Base-by-base conservation (phyloP, 768 basidiomycete genomes). In the Solioccasus polychromus region DNA sequence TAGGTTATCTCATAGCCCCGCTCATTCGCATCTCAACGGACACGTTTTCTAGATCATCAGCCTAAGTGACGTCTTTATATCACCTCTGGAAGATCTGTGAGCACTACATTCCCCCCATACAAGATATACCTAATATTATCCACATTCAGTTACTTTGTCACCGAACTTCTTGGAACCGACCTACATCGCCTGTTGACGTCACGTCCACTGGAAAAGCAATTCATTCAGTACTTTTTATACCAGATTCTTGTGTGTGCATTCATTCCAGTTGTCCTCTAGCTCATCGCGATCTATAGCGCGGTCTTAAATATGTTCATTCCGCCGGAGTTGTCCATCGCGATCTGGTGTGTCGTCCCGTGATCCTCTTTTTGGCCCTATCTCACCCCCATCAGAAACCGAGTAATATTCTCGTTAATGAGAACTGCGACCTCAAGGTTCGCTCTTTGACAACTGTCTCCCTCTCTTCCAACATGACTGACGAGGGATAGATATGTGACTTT, bases 201-300 rank as follows among this genome's bases (percentile, higher is more conserved):
- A 23, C 78, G 96, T 35, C 96, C 96, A 11, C 75, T 99, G 59
- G 96, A 99, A 73, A 98, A 99, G 74, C 96, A 99, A 66, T 99
- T 99, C 69, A 98, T 98, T 47, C 96, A 99, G 64, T 99, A 99
- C 68, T 99, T 99, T 76, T 74, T 99, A 22, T 99, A 99, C 72
- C 96, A 99, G 69, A 99, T 99, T 52, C 78, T 99, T 48, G 93
- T 93, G 46, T 45, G 85, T 71, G 24, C 20, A 11, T 44, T 45
- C 22, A 9, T 42, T 50, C 18, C 34, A 28, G 40, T n/a, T 15
- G 29, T 34, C 19, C 6, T 35, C 44, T 34, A 15, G n/a, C 39
- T 37, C 40, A 52, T 50, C 34, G 46, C 22, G 19, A 11, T 32
- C 25, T 19, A 45, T 55, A 94, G 92, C 92, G 96, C 31, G 96